phyloP scores from a whole-genome alignment of 75 land plant genomes.

The Ceratopteris richardii region DNA sequence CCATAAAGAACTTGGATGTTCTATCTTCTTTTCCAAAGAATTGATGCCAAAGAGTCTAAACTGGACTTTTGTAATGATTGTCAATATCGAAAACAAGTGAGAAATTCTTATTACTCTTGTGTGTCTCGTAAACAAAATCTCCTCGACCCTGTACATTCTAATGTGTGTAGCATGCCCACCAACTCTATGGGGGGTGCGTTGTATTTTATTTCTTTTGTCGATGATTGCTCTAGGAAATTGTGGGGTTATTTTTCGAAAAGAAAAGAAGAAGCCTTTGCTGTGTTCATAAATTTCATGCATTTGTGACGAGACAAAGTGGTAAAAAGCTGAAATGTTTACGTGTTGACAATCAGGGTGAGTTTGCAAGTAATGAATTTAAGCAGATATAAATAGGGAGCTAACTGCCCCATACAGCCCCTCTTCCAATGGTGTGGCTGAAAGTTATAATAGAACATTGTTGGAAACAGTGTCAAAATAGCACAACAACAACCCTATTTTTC shows the following conservation, averaged over 20 bases:
- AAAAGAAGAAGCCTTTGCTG: background rate
- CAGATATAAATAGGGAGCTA: background rate
- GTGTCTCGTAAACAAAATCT: no score
- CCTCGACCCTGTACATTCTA: background rate
- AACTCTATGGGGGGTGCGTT: background rate
- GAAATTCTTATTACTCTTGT: no score
- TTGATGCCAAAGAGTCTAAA: background rate
- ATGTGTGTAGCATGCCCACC: slow-evolving; percentile 1
- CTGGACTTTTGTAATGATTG: slow-evolving; percentile 1
- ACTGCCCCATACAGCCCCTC: background rate
- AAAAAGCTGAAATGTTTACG: slow-evolving; percentile 16
- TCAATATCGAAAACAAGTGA: background rate
- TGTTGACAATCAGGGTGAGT: slow-evolving; percentile 19
- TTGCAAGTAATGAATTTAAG: slow-evolving; percentile 8
- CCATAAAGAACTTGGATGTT: background rate
- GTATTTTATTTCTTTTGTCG: slow-evolving; percentile 1
- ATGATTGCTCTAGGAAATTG: background rate
- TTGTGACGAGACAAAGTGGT: slow-evolving; percentile 13
- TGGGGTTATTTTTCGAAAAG: background rate
- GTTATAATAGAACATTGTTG: background rate
- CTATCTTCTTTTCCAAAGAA: background rate
- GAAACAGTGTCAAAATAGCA: no score
- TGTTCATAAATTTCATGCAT: slow-evolving; percentile 18
- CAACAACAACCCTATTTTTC: no score
- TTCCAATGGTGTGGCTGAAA: background rate